Evolutionary conservation across 139 green algal species (phyloP).

Genomic region (Edaphochlamys debaryana): DNA sequence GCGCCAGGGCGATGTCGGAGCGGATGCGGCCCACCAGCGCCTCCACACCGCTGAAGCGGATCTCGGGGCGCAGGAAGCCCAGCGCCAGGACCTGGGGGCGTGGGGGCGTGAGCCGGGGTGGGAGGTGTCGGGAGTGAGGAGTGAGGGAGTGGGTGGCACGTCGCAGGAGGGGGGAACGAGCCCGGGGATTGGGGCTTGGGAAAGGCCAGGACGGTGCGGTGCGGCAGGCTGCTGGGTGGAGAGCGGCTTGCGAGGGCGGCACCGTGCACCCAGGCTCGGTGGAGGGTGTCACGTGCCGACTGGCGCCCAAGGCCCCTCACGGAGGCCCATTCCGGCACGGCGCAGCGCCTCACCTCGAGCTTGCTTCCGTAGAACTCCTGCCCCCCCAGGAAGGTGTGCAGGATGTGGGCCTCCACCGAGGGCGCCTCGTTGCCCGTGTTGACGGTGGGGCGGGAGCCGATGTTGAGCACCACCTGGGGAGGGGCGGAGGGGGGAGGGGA

Average conservation of each 20-base stretch:
- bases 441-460: constrained; percentile 90
- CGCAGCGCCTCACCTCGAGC: constrained; percentile 57
- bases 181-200: too few relatives aligned
- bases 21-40: constrained; percentile 81
- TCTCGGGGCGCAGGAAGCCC: constrained; percentile 88
- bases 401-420: constrained; percentile 85
- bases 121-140: background rate
- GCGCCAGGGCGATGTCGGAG: constrained; percentile 75
- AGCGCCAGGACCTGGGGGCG: constrained; percentile 66
- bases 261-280: too few relatives aligned
- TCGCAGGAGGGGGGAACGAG: too few relatives aligned
- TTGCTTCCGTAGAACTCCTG: constrained; percentile 50
- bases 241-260: too few relatives aligned
- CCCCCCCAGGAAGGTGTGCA: constrained; percentile 74
- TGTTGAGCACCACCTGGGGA: constrained; percentile 89
- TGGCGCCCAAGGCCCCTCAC: too few relatives aligned
- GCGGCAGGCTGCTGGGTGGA: too few relatives aligned
- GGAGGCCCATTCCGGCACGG: too few relatives aligned
- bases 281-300: too few relatives aligned
- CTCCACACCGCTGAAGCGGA: constrained; percentile 76
- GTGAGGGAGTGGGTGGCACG: too few relatives aligned
- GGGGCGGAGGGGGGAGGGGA: background rate
- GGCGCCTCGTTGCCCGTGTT: constrained; percentile 63
- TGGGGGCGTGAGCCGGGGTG: too few relatives aligned
- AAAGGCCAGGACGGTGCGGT: too few relatives aligned